Evolutionary conservation across 2,329 filamentous ascomycete species (phyloP), one percentile per base, ranked within the genome.

Genomic region (Teratosphaeria destructans): DNA sequence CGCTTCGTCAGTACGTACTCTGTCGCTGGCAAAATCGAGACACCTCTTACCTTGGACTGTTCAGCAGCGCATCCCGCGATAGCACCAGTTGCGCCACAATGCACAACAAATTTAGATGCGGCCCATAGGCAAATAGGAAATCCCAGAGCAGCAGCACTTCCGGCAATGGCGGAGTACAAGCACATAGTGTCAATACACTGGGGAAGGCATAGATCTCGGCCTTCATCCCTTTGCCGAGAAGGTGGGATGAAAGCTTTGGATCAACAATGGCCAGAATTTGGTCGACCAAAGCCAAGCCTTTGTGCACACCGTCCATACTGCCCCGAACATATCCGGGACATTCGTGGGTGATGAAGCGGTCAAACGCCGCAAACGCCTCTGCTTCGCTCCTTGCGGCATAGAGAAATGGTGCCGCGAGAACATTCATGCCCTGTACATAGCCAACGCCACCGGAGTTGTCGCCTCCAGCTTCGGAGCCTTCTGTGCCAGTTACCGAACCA

Each of bases 371-470:
- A 68, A 95, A 99, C 2, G 94, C 94, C 76, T 99, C 92, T 6
- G 92, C 88, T 76, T 99, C 94, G 72, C 90, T 96, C 60, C 91
- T 86, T 1, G 94, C 92, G 5, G 90, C 91, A 73, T 99, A 99
- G 54, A 99, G 80, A 71, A 99, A 96, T 0, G 94, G 94, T 0
- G 94, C 94, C 10, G 92, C 93, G 16, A 99, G 83, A 49, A 99
- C 94, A 72, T 99, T 99, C 93, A 99, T 97, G 65, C 94, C 94
- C 75, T 99, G 94, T 2, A 99, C 93, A 68, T 99, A 99, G 49
- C 89, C 92, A 35, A 91, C 90, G 11, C 83, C 67, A 90, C 87
- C 35, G 78, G 64, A 32, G 59, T 55, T 54, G 14, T 63, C 60
- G 47, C 68, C 78, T 60, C 81, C 82, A 6, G 79, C 78, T 63